A percentile compares a stretch with the other conserved stretches of the same genome.
phyloP scores from a whole-genome alignment of 2,329 filamentous ascomycete species.

The Apiospora sp. region DNA sequence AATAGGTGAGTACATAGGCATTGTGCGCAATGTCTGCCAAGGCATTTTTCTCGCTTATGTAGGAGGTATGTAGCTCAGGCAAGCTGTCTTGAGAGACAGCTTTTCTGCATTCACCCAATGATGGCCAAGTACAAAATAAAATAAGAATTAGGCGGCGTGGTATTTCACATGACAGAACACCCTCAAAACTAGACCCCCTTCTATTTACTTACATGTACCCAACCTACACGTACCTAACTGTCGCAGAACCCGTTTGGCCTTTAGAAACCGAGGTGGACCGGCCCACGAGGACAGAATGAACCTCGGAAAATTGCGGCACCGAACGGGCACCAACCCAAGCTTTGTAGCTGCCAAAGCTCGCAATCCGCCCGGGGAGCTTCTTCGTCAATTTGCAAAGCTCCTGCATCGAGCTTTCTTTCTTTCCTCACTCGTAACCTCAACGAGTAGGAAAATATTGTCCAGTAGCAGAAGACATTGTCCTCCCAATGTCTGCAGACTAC shows the following conservation, averaged over 20 bases:
- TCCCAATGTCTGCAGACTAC: slow-evolving; percentile 23
- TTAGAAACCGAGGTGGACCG: slow-evolving; percentile 1
- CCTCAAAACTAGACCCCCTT: not conserved
- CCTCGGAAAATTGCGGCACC: slow-evolving; percentile 20
- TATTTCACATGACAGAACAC: slow-evolving; percentile 14
- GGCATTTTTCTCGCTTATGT: not conserved
- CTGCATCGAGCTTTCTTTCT: slow-evolving; percentile 12
- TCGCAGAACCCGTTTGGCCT: not conserved
- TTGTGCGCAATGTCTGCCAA: not conserved
- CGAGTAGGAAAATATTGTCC: not conserved
- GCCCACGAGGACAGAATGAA: not conserved
- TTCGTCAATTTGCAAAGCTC: slow-evolving; percentile 15
- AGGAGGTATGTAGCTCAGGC: not conserved
- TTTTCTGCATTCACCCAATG: not conserved
- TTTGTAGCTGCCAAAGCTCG: slow-evolving; percentile 19
- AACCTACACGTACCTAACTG: not conserved
- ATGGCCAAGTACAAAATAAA: not conserved
- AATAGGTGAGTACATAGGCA: not conserved
- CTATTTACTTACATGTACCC: not conserved
- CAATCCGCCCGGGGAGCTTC: slow-evolving; percentile 6
- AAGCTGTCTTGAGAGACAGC: not conserved
- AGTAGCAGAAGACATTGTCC: not conserved
- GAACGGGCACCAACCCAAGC: slow-evolving; percentile 15
- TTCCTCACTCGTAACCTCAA: slow-evolving; percentile 23
- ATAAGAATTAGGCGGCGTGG: not conserved